phyloP scores from a whole-genome alignment of 805 yeast genomes.

The Wickerhamomyces ciferrii region DNA sequence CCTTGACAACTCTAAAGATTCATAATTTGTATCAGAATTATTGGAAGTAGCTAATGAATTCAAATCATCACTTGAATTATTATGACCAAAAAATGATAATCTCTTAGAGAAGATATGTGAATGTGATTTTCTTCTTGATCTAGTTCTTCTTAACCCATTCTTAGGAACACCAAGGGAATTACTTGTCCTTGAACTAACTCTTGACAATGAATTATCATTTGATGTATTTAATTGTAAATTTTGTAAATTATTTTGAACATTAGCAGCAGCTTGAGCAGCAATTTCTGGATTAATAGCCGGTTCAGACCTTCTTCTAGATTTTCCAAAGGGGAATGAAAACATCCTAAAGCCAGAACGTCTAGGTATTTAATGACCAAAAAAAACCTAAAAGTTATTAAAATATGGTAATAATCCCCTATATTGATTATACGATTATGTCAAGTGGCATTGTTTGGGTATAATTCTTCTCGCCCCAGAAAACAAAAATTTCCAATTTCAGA shows the following conservation, averaged over 20 bases:
- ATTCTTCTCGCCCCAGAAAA: neutral
- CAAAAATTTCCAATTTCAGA: neutral
- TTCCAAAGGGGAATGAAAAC: slow-evolving; percentile 1
- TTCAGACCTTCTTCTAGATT: slow-evolving; percentile 5
- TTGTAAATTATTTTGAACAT: neutral
- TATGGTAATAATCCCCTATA: neutral
- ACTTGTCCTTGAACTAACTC: neutral
- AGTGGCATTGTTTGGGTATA: neutral
- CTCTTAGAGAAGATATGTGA: slow-evolving; percentile 5
- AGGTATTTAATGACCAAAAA: neutral
- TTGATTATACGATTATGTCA: neutral
- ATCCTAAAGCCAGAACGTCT: neutral
- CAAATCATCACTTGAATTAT: slow-evolving; percentile 11
- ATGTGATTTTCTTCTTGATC: slow-evolving; percentile 8
- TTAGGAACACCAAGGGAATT: neutral
- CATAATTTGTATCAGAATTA: slow-evolving; percentile 2
- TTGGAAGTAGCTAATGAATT: slow-evolving; percentile 6
- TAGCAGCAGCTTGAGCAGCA: neutral
- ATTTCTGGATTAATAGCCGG: neutral
- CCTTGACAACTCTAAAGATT: slow-evolving; percentile 9
- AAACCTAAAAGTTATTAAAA: too few species aligned
- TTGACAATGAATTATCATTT: neutral
- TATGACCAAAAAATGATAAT: slow-evolving; percentile 14
- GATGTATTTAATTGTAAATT: neutral
- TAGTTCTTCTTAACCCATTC: neutral